phyloP scores from a whole-genome alignment of 139 green algal species.

The Desmodesmus armatus region DNA sequence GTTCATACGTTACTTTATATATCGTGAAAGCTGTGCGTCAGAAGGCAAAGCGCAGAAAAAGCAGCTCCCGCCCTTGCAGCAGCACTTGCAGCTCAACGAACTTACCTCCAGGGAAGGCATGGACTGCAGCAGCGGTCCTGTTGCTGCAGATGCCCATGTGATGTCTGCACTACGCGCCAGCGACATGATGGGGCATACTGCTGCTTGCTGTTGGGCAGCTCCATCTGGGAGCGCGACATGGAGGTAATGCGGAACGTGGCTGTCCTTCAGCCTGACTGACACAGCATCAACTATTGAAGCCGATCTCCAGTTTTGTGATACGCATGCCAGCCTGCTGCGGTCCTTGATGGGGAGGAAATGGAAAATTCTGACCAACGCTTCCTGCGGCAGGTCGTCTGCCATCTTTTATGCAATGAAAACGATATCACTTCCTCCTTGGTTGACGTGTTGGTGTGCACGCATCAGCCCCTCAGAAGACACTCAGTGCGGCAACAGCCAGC shows the following conservation, averaged over 20 bases:
- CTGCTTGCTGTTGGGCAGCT: constrained; percentile 21
- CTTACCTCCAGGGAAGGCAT: not conserved
- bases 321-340: constrained; percentile 13
- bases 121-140: constrained; percentile 19
- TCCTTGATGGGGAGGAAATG: constrained; percentile 43
- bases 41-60: too few relatives aligned
- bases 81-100: too few relatives aligned
- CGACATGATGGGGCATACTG: constrained; percentile 30
- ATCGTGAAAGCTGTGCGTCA: too few relatives aligned
- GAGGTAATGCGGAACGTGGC: constrained; percentile 41
- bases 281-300: constrained; percentile 30
- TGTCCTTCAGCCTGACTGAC: constrained; percentile 12
- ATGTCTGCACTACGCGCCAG: constrained; percentile 37
- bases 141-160: constrained; percentile 8
- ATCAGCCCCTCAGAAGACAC: too few relatives aligned
- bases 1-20: too few relatives aligned
- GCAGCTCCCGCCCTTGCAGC: too few relatives aligned
- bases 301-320: constrained; percentile 9
- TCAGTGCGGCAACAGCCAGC: too few relatives aligned
- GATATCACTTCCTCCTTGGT: too few relatives aligned
- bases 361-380: constrained; percentile 36
- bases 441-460: too few relatives aligned
- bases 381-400: constrained; percentile 32
- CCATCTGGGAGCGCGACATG: constrained; percentile 38
- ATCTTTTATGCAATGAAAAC: too few relatives aligned